A percentile compares a stretch with the other conserved stretches of the same genome.
phyloP scores from a whole-genome alignment of 1,139 yeast species.

The Scheffersomyces quercinus region DNA sequence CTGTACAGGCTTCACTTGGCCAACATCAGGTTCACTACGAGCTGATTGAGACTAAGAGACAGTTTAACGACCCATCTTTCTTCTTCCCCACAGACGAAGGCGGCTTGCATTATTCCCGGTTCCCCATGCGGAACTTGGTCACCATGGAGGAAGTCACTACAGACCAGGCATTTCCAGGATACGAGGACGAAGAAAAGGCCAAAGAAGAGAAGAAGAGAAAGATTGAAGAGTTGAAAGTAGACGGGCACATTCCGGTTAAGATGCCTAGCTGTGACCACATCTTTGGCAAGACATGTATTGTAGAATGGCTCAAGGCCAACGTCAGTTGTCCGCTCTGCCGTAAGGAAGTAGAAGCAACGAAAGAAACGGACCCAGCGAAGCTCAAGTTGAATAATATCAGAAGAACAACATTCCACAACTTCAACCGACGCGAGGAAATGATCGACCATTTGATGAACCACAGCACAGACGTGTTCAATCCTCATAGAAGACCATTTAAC shows the following conservation, averaged over 20 bases:
- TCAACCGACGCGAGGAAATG: conserved; percentile 17
- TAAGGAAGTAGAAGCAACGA: conserved; percentile 39
- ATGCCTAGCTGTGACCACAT: conserved; percentile 47
- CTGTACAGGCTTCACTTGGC: conserved; percentile 1
- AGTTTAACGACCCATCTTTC: conserved; percentile 39
- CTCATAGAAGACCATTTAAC: conserved; percentile 34
- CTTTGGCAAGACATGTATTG: conserved; percentile 44
- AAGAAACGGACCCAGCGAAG: conserved; percentile 14
- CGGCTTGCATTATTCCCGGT: conserved; percentile 29
- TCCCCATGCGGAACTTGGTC: conserved; percentile 33
- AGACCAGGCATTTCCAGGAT: conserved; percentile 39
- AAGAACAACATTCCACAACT: conserved; percentile 7
- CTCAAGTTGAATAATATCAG: conserved; percentile 20
- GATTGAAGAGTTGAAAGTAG: conserved; percentile 14
- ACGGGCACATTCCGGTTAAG: conserved; percentile 40
- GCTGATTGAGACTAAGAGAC: conserved; percentile 3
- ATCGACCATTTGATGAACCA: conserved; percentile 27
- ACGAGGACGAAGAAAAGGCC: conserved; percentile 15
- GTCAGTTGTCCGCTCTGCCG: conserved; percentile 49
- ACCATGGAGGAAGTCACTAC: conserved; percentile 22
- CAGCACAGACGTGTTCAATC: conserved; percentile 42
- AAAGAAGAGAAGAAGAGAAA: conserved; percentile 12
- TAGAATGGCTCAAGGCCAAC: conserved; percentile 44
- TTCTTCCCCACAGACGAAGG: conserved; percentile 41
- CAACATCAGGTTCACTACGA: neutral